A percentile compares a stretch with the other conserved stretches of the same genome.
phyloP scores from a whole-genome alignment of 140 eudicot genomes.

The Bidens hawaiensis region DNA sequence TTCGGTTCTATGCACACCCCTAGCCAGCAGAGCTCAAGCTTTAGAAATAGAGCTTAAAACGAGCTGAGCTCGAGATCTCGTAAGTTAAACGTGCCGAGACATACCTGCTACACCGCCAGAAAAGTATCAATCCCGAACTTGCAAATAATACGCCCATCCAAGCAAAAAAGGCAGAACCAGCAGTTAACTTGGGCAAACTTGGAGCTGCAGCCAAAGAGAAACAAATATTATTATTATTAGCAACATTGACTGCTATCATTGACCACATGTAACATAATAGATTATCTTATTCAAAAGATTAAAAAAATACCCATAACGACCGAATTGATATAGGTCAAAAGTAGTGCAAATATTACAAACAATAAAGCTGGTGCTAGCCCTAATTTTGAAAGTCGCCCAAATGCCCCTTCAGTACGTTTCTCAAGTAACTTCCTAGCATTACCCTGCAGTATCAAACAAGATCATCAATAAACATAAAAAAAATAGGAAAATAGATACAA shows the following conservation, averaged over 20 bases:
- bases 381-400: slow-evolving; percentile 78
- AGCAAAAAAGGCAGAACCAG: slow-evolving; percentile 81
- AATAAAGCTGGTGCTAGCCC: slow-evolving; percentile 90
- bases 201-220: slow-evolving; percentile 48
- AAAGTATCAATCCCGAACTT: slow-evolving; percentile 63
- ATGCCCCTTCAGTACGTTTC: slow-evolving; percentile 62
- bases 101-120: slow-evolving; percentile 94
- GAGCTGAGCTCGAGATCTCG: too few relatives aligned
- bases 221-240: slow-evolving; percentile 19
- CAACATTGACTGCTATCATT: not conserved
- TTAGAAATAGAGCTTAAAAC: too few relatives aligned
- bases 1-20: too few relatives aligned
- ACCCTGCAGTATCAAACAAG: slow-evolving; percentile 55
- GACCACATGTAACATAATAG: not conserved
- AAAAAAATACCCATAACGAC: slow-evolving; percentile 68
- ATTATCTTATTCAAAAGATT: slow-evolving; percentile 5
- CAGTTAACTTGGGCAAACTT: slow-evolving; percentile 76
- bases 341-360: slow-evolving; percentile 67
- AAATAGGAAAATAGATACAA: not conserved
- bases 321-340: slow-evolving; percentile 65
- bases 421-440: slow-evolving; percentile 79
- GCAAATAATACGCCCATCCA: slow-evolving; percentile 85
- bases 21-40: too few relatives aligned
- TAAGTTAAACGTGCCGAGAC: too few relatives aligned
- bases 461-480: slow-evolving; percentile 1